These are phyloP conservation scores for Cyphellophora europaea DNA, from an alignment of 2,329 filamentous ascomycete genomes.

Conservation along the genomic window DNA sequence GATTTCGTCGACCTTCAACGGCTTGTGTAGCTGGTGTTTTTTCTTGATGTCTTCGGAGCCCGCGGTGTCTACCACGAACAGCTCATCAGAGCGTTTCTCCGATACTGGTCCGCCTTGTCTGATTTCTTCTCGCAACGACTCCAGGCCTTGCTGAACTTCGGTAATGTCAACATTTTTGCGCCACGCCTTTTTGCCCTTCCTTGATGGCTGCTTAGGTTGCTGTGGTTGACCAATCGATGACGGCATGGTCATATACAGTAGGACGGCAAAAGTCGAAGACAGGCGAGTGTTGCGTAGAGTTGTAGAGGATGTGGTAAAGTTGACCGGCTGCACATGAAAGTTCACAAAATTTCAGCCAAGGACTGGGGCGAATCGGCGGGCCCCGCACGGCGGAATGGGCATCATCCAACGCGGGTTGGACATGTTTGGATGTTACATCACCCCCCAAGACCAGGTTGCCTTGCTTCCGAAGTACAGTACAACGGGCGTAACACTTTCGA, in stretches of 20 bases:
- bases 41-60: constrained; percentile 61
- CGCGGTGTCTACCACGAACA: constrained; percentile 73
- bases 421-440: no score
- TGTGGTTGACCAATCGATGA: background rate
- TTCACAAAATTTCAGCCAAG: no score
- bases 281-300: no score
- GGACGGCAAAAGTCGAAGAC: no score
- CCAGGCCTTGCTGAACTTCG: constrained; percentile 72
- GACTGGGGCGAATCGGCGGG: no score
- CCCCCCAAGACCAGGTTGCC: no score
- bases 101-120: constrained; percentile 80
- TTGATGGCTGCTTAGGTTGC: constrained; percentile 57
- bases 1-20: constrained; percentile 84
- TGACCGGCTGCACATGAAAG: no score
- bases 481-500: no score
- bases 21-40: constrained; percentile 60
- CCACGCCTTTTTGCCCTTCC: constrained; percentile 98
- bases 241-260: background rate
- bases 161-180: constrained; percentile 94
- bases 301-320: no score
- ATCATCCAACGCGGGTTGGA: no score
- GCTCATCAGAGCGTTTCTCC: constrained; percentile 71
- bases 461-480: no score
- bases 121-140: constrained; percentile 77
- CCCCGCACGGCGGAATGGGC: no score